These are phyloP conservation scores for Pleurotus pulmonarius DNA, from an alignment of 768 basidiomycete genomes.

Conservation along the genomic window DNA sequence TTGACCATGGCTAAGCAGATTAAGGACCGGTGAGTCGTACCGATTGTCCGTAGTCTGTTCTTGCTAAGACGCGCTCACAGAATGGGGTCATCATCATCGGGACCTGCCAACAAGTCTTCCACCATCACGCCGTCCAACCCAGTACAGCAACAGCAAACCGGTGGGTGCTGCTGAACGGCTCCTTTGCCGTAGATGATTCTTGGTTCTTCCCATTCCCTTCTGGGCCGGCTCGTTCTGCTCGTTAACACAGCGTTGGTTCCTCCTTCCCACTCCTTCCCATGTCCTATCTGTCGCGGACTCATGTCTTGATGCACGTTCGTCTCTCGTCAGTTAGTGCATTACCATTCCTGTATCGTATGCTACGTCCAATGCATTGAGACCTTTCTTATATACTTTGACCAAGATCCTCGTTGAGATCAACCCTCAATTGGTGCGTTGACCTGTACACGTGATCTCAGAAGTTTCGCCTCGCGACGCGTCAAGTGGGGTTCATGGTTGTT, in stretches of 20 bases:
- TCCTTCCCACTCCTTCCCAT: constrained; percentile 10
- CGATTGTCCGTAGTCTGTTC: background rate
- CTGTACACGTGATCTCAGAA: too few species aligned
- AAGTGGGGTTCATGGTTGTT: too few species aligned
- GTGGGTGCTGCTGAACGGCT: constrained; percentile 72
- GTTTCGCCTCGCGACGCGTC: too few species aligned
- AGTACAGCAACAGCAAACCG: constrained; percentile 69
- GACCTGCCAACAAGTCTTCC: constrained; percentile 68
- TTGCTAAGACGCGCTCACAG: constrained; percentile 30
- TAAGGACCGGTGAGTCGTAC: constrained; percentile 69
- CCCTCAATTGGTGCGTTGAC: too few species aligned
- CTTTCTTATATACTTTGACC: too few species aligned
- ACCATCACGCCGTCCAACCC: constrained; percentile 83
- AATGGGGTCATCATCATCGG: constrained; percentile 80
- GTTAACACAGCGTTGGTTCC: constrained; percentile 15
- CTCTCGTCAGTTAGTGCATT: background rate
- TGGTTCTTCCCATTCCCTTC: background rate
- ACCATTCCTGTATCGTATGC: background rate
- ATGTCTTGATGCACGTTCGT: background rate
- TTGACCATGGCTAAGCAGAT: constrained; percentile 98
- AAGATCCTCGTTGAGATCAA: too few species aligned
- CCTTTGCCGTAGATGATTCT: background rate
- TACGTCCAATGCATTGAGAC: too few species aligned
- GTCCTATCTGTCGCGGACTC: constrained; percentile 2
- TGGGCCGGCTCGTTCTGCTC: constrained; percentile 10